These are phyloP conservation scores for Vigna angularis DNA, from an alignment of 306 rosid genomes.

Conservation along the genomic window DNA sequence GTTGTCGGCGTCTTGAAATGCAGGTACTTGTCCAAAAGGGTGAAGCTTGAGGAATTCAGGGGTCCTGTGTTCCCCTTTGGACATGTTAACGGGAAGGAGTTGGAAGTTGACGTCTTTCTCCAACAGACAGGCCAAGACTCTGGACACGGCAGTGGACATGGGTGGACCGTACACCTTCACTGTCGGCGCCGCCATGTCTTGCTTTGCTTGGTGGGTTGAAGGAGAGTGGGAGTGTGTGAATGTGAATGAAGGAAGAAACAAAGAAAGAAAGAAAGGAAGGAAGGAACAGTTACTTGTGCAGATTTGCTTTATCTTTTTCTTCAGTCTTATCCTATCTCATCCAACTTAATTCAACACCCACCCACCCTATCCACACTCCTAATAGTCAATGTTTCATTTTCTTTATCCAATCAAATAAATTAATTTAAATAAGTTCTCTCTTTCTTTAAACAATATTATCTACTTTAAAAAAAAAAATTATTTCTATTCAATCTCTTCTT, in stretches of 20 bases:
- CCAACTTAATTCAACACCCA: no score
- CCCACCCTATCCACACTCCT: not conserved
- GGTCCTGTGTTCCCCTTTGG: conserved; percentile 85
- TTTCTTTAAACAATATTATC: no score
- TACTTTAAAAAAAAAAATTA: no score
- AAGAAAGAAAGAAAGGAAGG: not conserved
- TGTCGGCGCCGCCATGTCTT: conserved; percentile 59
- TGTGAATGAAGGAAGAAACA: no score
- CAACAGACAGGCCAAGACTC: conserved; percentile 76
- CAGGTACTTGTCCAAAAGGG: conserved; percentile 96
- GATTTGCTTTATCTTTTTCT: not conserved
- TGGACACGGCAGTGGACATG: conserved; percentile 78
- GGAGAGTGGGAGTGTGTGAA: no score
- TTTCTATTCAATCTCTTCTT: no score
- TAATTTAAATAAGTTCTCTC: no score
- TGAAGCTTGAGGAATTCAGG: conserved; percentile 73
- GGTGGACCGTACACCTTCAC: conserved; percentile 88
- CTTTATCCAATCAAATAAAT: not conserved
- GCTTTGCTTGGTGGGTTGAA: no score
- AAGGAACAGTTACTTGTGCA: not conserved
- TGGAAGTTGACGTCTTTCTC: conserved; percentile 77
- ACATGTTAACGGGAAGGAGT: conserved; percentile 70
- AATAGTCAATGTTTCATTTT: no score
- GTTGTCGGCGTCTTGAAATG: conserved; percentile 64
- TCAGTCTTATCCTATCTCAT: not conserved